These are phyloP conservation scores for Solanum megistacrolobum DNA, from an alignment of 257 asterid genomes.

Conservation along the genomic window DNA sequence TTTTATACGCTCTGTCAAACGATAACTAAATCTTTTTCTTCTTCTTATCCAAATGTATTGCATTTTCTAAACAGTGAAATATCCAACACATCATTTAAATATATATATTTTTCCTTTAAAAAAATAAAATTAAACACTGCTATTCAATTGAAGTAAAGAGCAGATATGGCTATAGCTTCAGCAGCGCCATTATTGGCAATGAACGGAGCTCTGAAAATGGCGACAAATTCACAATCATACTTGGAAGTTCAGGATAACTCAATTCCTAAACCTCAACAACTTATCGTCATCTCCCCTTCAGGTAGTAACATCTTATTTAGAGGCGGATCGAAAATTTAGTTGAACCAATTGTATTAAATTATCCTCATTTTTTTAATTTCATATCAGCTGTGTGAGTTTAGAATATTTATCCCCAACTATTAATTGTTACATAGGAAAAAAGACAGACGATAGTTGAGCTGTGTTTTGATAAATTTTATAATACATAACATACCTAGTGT, in stretches of 20 bases:
- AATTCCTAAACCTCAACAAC: conserved; percentile 65
- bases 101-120: no score
- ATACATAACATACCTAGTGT: no score
- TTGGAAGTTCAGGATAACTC: conserved; percentile 76
- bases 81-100: neutral
- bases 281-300: conserved; percentile 82
- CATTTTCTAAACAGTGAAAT: no score
- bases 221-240: conserved; percentile 50
- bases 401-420: no score
- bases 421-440: no score
- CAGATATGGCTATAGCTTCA: conserved; percentile 7
- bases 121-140: no score
- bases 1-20: no score
- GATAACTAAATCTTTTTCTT: no score
- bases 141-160: neutral
- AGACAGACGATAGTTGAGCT: neutral
- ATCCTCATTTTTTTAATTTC: no score
- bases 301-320: conserved; percentile 19
- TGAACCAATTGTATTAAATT: neutral
- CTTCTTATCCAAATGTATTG: no score
- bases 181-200: conserved; percentile 39
- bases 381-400: no score
- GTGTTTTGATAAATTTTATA: neutral
- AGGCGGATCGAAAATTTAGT: neutral
- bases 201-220: conserved; percentile 55